Conservation (phyloP, 495 filamentous ascomycete species). For the Friedmanniomyces endolithicus region DNA sequence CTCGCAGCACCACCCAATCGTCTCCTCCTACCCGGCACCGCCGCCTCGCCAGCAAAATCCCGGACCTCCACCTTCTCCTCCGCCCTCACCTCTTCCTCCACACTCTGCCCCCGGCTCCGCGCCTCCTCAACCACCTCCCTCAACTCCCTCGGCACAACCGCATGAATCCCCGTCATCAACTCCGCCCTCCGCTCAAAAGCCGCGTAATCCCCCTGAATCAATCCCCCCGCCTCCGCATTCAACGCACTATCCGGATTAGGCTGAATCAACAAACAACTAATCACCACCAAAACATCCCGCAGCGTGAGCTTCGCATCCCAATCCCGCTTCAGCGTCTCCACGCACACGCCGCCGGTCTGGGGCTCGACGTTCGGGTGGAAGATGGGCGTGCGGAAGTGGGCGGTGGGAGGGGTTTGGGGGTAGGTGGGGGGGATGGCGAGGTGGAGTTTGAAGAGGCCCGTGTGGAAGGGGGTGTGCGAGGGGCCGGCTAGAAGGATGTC, state of each 20-base stretch:
- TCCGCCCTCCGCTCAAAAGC: slow-evolving; percentile 49
- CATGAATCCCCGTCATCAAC: slow-evolving; percentile 58
- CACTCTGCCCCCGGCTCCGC: slow-evolving; percentile 47
- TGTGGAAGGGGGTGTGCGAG: slow-evolving; percentile 49
- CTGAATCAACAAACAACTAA: slow-evolving; percentile 58
- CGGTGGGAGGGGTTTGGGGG: slow-evolving; percentile 52
- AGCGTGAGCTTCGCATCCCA: slow-evolving; percentile 51
- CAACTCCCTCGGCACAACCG: slow-evolving; percentile 37
- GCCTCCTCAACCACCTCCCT: slow-evolving; percentile 40
- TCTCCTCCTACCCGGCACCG: slow-evolving; percentile 7
- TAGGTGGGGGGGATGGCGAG: slow-evolving; percentile 54
- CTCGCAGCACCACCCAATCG: slow-evolving; percentile 5
- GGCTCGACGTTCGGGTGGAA: slow-evolving; percentile 68
- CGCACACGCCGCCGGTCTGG: slow-evolving; percentile 51
- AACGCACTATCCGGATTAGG: slow-evolving; percentile 61
- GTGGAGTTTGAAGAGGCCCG: slow-evolving; percentile 49
- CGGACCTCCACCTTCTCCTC: slow-evolving; percentile 1
- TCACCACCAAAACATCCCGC: slow-evolving; percentile 53
- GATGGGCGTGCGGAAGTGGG: slow-evolving; percentile 53
- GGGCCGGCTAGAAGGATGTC: slow-evolving; percentile 50
- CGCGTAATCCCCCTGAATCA: slow-evolving; percentile 51
- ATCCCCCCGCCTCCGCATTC: slow-evolving; percentile 50
- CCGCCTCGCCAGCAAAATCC: neutral
- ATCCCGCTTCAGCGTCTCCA: slow-evolving; percentile 60
- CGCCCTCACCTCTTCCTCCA: neutral